Percentiles rank a stretch among this genome's conserved stretches.
phyloP scores from a whole-genome alignment of 2,329 filamentous ascomycete species.

The Alternaria brassicae region DNA sequence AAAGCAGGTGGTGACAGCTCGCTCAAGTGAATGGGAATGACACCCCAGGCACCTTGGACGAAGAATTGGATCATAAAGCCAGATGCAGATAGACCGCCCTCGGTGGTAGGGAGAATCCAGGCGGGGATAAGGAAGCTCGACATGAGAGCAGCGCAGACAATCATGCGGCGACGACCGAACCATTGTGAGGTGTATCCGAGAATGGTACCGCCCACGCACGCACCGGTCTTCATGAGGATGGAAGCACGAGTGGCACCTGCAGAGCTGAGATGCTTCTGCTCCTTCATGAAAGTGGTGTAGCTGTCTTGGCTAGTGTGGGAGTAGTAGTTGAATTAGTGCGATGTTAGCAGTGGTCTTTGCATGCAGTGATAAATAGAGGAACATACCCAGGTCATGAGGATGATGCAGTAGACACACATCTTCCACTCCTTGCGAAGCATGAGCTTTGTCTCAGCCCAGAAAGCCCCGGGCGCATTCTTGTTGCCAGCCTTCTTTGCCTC shows the following conservation, averaged over 20 bases:
- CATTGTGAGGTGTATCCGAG: slow-evolving; percentile 79
- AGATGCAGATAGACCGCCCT: slow-evolving; percentile 65
- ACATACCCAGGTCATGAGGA: slow-evolving; percentile 74
- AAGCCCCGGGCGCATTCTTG: slow-evolving; percentile 58
- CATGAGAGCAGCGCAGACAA: slow-evolving; percentile 66
- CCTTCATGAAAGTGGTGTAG: slow-evolving; percentile 81
- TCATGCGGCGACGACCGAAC: slow-evolving; percentile 73
- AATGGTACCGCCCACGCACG: slow-evolving; percentile 75
- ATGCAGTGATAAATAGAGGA: neutral
- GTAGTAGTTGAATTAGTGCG: slow-evolving; percentile 64
- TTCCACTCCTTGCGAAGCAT: slow-evolving; percentile 77
- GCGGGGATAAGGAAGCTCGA: slow-evolving; percentile 71
- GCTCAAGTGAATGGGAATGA: slow-evolving; percentile 71
- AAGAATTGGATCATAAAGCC: slow-evolving; percentile 72
- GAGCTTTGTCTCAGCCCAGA: slow-evolving; percentile 72
- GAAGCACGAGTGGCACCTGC: slow-evolving; percentile 71
- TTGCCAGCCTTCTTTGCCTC: slow-evolving; percentile 70
- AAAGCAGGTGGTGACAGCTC: slow-evolving; percentile 75
- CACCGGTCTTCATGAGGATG: slow-evolving; percentile 82
- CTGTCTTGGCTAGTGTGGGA: slow-evolving; percentile 82
- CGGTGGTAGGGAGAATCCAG: slow-evolving; percentile 71
- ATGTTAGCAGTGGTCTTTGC: slow-evolving; percentile 6
- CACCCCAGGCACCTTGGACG: slow-evolving; percentile 54
- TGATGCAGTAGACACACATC: slow-evolving; percentile 77
- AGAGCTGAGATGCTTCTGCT: slow-evolving; percentile 73